These are phyloP conservation scores for Grosmannia penicillata DNA, from an alignment of 2,329 filamentous ascomycete genomes.

Conservation along the genomic window DNA sequence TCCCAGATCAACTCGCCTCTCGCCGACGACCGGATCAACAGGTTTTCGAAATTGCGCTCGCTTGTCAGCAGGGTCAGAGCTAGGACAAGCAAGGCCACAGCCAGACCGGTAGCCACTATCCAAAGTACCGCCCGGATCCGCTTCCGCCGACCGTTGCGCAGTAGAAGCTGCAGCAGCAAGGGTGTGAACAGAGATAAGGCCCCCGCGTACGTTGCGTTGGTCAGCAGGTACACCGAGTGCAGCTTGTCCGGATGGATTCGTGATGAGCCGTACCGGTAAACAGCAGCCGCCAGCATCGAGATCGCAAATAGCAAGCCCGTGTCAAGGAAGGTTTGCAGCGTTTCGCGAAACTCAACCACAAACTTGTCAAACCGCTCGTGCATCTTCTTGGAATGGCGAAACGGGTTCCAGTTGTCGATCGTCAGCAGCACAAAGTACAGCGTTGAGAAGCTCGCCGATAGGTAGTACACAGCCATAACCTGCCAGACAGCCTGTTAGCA, in stretches of 20 bases:
- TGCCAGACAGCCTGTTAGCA: not conserved
- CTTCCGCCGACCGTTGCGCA: constrained; percentile 7
- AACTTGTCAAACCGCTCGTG: not conserved
- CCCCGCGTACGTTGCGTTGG: constrained; percentile 11
- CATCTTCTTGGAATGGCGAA: not conserved
- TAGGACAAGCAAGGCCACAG: constrained; percentile 9
- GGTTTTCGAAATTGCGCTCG: not conserved
- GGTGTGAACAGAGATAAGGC: constrained; percentile 11
- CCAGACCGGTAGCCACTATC: constrained; percentile 9
- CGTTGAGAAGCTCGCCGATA: constrained; percentile 7
- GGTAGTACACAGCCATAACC: constrained; percentile 11
- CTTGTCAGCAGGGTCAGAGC: constrained; percentile 6
- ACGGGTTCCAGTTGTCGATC: constrained; percentile 4
- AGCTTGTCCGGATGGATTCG: constrained; percentile 8
- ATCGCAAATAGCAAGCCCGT: constrained; percentile 11
- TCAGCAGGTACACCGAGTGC: constrained; percentile 10
- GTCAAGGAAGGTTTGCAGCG: constrained; percentile 9
- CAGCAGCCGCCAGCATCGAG: constrained; percentile 6
- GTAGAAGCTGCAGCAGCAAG: constrained; percentile 9
- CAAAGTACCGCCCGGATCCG: constrained; percentile 11
- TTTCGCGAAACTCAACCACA: constrained; percentile 7
- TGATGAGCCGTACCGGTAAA: constrained; percentile 8
- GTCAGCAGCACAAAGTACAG: constrained; percentile 8
- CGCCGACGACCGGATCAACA: constrained; percentile 4
- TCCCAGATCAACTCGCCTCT: constrained; percentile 3